Evolutionary conservation across 2,329 filamentous ascomycete genomes (phyloP).

Genomic region (Curvularia verruculosa): DNA sequence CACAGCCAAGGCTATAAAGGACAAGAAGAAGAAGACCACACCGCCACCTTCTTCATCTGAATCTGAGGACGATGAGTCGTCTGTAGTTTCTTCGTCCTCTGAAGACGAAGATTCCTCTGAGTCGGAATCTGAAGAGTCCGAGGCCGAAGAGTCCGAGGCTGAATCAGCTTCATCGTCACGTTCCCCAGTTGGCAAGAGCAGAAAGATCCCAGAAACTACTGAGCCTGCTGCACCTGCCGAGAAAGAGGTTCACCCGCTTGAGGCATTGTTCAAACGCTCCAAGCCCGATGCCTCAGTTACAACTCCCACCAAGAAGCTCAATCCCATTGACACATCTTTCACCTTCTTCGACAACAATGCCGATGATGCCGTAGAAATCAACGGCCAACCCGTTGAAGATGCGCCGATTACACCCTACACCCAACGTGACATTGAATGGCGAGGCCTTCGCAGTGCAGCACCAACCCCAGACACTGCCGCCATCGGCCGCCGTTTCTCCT

Average conservation of each 20-base stretch:
- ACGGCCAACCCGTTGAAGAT: constrained; percentile 42
- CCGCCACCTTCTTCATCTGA: constrained; percentile 36
- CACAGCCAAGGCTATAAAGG: constrained; percentile 24
- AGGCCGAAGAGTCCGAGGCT: constrained; percentile 23
- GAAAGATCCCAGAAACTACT: constrained; percentile 18
- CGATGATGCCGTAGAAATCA: constrained; percentile 50
- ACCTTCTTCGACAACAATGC: constrained; percentile 69
- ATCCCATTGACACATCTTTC: constrained; percentile 65
- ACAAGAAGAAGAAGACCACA: constrained; percentile 32
- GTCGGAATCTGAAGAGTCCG: constrained; percentile 24
- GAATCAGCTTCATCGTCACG: constrained; percentile 24
- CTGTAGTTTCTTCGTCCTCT: constrained; percentile 47
- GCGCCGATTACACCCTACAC: constrained; percentile 82
- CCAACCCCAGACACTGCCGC: constrained; percentile 94
- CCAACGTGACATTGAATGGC: constrained; percentile 75
- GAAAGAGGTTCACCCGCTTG: constrained; percentile 76
- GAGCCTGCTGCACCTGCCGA: constrained; percentile 26
- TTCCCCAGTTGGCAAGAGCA: constrained; percentile 16
- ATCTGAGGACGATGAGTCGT: constrained; percentile 40
- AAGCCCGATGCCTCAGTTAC: constrained; percentile 48
- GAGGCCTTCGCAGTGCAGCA: constrained; percentile 82
- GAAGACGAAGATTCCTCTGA: constrained; percentile 34
- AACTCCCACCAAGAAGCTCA: constrained; percentile 48
- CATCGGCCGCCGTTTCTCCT: constrained; percentile 68
- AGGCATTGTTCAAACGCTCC: constrained; percentile 85